Conservation (phyloP, 495 filamentous ascomycete genomes). For the Chaetomium cochliodes region DNA sequence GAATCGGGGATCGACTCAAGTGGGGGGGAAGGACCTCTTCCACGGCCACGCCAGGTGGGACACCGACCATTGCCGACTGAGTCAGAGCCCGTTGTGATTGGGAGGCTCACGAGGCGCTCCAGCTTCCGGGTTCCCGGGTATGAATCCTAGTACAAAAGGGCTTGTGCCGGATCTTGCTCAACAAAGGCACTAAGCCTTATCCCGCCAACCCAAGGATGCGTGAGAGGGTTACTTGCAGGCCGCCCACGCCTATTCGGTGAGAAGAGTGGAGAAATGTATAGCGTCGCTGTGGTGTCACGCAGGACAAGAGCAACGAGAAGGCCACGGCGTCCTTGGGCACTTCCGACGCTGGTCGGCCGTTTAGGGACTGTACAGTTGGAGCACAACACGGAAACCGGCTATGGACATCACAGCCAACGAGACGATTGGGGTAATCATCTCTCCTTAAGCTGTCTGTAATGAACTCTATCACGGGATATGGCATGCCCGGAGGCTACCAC, state of each 20-base stretch:
- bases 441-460: too few species aligned
- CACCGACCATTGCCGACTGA: not conserved
- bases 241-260: not conserved
- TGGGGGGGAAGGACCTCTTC: not conserved
- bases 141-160: not conserved
- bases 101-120: not conserved
- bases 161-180: slow-evolving; percentile 10
- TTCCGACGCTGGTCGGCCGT: not conserved
- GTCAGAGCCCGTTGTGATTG: not conserved
- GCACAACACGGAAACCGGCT: not conserved
- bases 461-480: too few species aligned
- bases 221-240: not conserved
- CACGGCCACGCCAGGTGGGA: not conserved
- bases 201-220: not conserved
- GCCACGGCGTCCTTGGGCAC: not conserved
- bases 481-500: too few species aligned
- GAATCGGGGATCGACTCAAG: too few species aligned
- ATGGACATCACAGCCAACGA: too few species aligned
- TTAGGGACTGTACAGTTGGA: not conserved
- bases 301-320: not conserved
- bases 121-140: slow-evolving; percentile 4
- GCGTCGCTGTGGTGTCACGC: not conserved
- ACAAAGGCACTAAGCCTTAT: not conserved
- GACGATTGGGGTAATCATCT: too few species aligned
- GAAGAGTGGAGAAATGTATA: not conserved